A percentile compares a stretch with the other conserved stretches of the same genome.
Conservation (phyloP, 192 early-diverging fungal genomes). For the Hyaloraphidium curvatum region DNA sequence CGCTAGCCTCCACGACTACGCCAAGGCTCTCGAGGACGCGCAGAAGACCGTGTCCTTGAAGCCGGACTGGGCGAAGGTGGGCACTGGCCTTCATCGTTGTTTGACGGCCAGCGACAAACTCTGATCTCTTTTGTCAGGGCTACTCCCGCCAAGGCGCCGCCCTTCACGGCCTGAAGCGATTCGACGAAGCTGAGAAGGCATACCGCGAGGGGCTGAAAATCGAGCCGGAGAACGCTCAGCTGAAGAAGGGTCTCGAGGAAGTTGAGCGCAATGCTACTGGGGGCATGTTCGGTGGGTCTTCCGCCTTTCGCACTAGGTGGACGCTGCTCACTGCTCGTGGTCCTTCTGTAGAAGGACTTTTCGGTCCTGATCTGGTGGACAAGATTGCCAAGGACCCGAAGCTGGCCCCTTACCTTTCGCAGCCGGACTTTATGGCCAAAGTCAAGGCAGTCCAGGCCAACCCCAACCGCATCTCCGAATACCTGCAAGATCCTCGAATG, state of each 20-base stretch:
- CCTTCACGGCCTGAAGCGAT: constrained; percentile 46
- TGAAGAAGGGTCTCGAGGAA: constrained; percentile 60
- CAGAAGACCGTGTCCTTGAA: constrained; percentile 69
- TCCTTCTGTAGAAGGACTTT: too few species aligned
- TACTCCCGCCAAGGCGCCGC: constrained; percentile 82
- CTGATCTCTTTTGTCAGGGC: too few species aligned
- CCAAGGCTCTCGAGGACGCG: constrained; percentile 60
- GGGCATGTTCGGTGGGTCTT: too few species aligned
- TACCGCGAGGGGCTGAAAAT: constrained; percentile 58
- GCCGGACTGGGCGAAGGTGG: constrained; percentile 62
- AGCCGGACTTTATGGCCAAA: constrained; percentile 57
- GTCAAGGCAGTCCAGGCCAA: constrained; percentile 56
- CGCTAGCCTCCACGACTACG: constrained; percentile 55
- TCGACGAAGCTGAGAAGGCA: constrained; percentile 50
- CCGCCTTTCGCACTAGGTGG: too few species aligned
- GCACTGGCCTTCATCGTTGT: too few species aligned
- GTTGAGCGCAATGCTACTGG: too few species aligned
- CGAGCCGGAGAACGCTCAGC: constrained; percentile 54
- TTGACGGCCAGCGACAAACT: too few species aligned
- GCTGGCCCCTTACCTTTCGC: constrained; percentile 41
- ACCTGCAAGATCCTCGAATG: constrained; percentile 68
- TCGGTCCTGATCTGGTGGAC: constrained; percentile 49
- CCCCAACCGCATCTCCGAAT: constrained; percentile 36
- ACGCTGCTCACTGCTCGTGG: too few species aligned
- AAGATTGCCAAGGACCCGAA: constrained; percentile 75